Conservation (phyloP, 495 filamentous ascomycete genomes). For the Halenospora varia region DNA sequence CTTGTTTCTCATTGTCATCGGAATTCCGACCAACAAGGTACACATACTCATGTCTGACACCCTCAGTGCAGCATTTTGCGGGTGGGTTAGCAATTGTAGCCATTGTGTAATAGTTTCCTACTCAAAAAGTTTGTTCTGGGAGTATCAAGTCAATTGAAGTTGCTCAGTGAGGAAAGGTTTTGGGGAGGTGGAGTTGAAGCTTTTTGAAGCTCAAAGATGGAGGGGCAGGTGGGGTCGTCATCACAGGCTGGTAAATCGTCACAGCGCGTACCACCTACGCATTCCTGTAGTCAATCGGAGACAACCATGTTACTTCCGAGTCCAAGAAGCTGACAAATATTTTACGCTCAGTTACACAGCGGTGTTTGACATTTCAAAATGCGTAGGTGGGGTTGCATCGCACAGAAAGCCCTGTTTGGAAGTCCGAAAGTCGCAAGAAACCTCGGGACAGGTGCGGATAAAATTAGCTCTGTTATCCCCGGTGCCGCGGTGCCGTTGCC, state of each 20-base stretch:
- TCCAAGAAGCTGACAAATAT: too few species aligned
- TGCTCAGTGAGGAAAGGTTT: neutral
- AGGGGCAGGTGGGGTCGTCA: neutral
- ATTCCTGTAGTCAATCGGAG: too few species aligned
- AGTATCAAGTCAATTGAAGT: neutral
- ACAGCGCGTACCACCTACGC: too few species aligned
- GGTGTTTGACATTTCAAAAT: too few species aligned
- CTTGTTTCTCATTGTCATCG: too few species aligned
- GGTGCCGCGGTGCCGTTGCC: neutral
- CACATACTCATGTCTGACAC: conserved; percentile 41
- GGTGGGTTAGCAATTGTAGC: conserved; percentile 57
- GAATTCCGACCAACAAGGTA: too few species aligned
- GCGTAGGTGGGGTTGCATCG: too few species aligned
- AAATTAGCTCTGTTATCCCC: neutral
- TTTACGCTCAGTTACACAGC: too few species aligned
- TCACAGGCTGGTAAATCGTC: too few species aligned
- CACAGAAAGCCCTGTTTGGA: too few species aligned
- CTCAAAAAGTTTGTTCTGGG: neutral
- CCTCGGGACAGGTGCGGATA: neutral
- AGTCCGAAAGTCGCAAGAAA: neutral
- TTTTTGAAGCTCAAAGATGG: conserved; percentile 6
- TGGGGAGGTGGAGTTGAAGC: neutral
- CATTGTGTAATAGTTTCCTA: conserved; percentile 32
- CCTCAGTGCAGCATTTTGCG: conserved; percentile 51
- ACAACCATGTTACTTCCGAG: too few species aligned